Evolutionary conservation across 2,329 filamentous ascomycete species (phyloP).

Genomic region (Trichoderma lentiforme): DNA sequence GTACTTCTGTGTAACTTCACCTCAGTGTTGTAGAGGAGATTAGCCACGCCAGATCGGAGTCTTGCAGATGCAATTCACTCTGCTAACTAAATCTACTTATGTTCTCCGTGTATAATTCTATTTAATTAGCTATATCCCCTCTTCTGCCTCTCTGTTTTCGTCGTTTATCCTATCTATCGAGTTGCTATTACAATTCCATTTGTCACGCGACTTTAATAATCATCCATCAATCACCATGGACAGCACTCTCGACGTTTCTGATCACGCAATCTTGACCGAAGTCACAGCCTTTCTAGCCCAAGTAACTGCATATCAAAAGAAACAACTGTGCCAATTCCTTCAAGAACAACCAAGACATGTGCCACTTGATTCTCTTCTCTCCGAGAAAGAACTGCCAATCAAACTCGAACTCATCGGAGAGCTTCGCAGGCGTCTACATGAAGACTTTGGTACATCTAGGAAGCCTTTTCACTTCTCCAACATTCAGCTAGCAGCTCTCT

Average conservation of each 20-base stretch:
- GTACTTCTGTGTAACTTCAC: neutral
- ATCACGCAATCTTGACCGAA: too few relatives aligned
- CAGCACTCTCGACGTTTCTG: too few relatives aligned
- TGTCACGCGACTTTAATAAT: too few relatives aligned
- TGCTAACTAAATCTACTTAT: too few relatives aligned
- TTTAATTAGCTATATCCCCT: neutral
- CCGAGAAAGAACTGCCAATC: neutral
- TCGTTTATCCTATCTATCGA: too few relatives aligned
- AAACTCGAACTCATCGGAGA: neutral
- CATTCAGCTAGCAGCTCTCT: neutral
- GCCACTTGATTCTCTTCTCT: neutral
- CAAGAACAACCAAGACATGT: neutral
- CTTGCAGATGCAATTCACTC: neutral
- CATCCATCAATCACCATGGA: too few relatives aligned
- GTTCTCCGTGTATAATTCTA: neutral
- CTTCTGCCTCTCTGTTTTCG: neutral
- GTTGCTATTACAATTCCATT: too few relatives aligned
- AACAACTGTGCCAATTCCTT: neutral
- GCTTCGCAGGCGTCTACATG: neutral
- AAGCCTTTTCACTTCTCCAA: neutral
- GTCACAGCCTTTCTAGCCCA: too few relatives aligned
- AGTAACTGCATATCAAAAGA: too few relatives aligned
- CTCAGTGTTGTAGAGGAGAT: neutral
- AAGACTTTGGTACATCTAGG: neutral
- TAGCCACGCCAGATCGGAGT: neutral